Evolutionary conservation across 805 yeast species (phyloP).

Genomic region (Sungouiella thailandica): DNA sequence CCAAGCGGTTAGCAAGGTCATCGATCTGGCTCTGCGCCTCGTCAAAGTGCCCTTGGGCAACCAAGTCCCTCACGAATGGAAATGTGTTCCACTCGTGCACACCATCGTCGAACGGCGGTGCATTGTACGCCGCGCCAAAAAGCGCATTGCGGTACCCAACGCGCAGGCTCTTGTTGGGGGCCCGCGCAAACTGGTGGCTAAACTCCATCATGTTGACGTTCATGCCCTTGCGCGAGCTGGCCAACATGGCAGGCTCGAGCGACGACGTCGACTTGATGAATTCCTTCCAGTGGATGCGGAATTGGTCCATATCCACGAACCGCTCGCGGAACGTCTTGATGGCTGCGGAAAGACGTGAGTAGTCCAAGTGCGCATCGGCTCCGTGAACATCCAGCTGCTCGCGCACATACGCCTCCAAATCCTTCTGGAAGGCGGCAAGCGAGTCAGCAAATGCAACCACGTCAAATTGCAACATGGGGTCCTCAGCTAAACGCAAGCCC

Average conservation of each 20-base stretch:
- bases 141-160: slow-evolving; percentile 64
- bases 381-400: slow-evolving; percentile 2
- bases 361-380: slow-evolving; percentile 14
- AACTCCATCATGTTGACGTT: slow-evolving; percentile 59
- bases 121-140: slow-evolving; percentile 62
- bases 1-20: slow-evolving; percentile 26
- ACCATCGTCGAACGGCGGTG: slow-evolving; percentile 36
- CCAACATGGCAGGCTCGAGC: slow-evolving; percentile 65
- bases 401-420: slow-evolving; percentile 39
- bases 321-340: slow-evolving; percentile 23
- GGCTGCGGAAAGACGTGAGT: slow-evolving; percentile 19
- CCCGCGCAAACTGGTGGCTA: slow-evolving; percentile 47
- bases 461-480: slow-evolving; percentile 71
- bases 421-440: slow-evolving; percentile 41
- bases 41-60: slow-evolving; percentile 44
- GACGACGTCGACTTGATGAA: slow-evolving; percentile 38
- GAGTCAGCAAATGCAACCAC: slow-evolving; percentile 42
- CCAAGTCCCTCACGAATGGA: slow-evolving; percentile 71
- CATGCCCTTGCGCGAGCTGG: slow-evolving; percentile 76
- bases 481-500: slow-evolving; percentile 59
- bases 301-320: slow-evolving; percentile 45
- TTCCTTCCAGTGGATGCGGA: slow-evolving; percentile 62
- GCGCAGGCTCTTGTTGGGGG: slow-evolving; percentile 44
- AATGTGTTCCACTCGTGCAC: slow-evolving; percentile 57
- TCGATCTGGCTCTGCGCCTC: slow-evolving; percentile 53